Percentiles rank a stretch among this genome's conserved stretches.
phyloP scores from a whole-genome alignment of 2,329 filamentous ascomycete genomes.

The Fusarium subtropicale region DNA sequence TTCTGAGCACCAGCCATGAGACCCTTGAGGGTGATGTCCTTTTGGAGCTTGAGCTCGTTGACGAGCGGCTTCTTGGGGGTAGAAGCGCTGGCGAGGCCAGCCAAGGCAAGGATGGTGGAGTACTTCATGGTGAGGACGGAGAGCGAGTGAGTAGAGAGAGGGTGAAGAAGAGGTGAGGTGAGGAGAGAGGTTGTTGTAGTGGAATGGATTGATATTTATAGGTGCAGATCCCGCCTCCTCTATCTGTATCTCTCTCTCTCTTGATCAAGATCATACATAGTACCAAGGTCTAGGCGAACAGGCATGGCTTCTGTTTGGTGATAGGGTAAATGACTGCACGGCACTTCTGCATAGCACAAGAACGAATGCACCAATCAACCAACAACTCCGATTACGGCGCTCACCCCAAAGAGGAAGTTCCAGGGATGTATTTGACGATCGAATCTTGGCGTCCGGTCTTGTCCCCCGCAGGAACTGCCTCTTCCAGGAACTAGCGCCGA shows the following conservation, averaged over 20 bases:
- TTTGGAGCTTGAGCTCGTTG: conserved; percentile 54
- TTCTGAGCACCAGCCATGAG: conserved; percentile 58
- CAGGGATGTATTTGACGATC: conserved; percentile 30
- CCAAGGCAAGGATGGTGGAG: conserved; percentile 44
- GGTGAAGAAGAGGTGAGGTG: conserved; percentile 25
- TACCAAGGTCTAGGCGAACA: neutral
- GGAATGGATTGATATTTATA: conserved; percentile 31
- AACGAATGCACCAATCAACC: conserved; percentile 28
- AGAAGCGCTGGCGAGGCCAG: conserved; percentile 33
- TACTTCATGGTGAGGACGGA: conserved; percentile 41
- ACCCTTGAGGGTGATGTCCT: conserved; percentile 54
- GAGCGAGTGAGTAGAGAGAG: conserved; percentile 7
- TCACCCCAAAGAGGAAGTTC: conserved; percentile 44
- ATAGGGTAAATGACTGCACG: conserved; percentile 23
- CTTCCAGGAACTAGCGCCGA: conserved; percentile 43
- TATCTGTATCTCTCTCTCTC: neutral
- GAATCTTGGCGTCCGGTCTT: conserved; percentile 32
- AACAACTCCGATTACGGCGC: conserved; percentile 13
- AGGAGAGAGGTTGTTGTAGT: neutral
- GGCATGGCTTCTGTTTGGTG: neutral
- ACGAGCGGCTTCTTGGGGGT: conserved; percentile 50
- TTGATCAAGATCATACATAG: neutral
- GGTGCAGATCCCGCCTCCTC: neutral
- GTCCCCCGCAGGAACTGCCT: conserved; percentile 42
- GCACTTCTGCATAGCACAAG: conserved; percentile 31